Base-by-base conservation (phyloP, 306 rosid species). In the Delonix regia region DNA sequence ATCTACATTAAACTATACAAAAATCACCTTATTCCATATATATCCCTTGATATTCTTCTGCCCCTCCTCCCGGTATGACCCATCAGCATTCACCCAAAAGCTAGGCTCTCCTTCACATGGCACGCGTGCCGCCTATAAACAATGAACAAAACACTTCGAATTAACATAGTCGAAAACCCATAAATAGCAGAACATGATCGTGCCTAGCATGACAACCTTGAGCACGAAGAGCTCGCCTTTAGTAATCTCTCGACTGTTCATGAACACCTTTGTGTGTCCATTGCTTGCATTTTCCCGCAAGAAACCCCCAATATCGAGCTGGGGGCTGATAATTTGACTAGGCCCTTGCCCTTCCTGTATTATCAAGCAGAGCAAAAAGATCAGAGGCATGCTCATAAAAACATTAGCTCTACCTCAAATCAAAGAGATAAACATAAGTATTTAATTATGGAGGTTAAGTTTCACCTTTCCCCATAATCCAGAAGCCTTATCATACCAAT, bases 401-500 rank as follows among this genome's bases (percentile, higher is more conserved):
- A 53, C 19, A 75, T 38, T 13, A 78, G 38, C 36, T 59, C 73
- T 19, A 42, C 65, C 53, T 51, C 55, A 28, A 18, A 71, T 49
- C 21, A 10, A 8, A 72, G 25, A n/a, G 33, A 34, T n/a, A 48
- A 25, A 56, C 21, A 24, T 11, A 39, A 19, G 6, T 12, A 18
- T 22, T 12, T 48, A 57, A 33, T 21, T 33, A 63, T 59, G 68
- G 71, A 81, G 45, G 73, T 76, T 42, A 56, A 34, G 34, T 7
- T 34, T 81, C 66, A 93, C 98, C 98, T 85, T 89, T 76, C 98
- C 98, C 98, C 98, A 93, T 45, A 88, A 86, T 5, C 97, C 98
- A 34, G 93, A 85, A 11, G 85, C 86, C 52, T 84, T 91, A 79
- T 93, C 98, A 77, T 91, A 93, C 97, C 98, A 93, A 85, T 81